These are phyloP conservation scores for Candida ponderosae DNA, from an alignment of 805 yeast species.

Conservation along the genomic window DNA sequence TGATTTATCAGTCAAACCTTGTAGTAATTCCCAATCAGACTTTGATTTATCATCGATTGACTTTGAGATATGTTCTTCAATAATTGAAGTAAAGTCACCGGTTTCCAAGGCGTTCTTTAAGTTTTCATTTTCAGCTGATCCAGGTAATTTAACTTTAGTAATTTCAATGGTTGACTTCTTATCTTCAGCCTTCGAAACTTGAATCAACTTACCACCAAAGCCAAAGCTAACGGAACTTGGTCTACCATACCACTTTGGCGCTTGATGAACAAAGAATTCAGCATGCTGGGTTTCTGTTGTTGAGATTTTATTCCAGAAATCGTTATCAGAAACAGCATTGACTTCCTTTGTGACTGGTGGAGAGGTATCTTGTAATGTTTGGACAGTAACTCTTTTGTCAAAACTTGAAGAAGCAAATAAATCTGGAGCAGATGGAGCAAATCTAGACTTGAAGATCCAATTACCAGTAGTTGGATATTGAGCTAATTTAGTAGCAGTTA, in stretches of 20 bases:
- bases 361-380: slow-evolving; percentile 81
- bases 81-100: slow-evolving; percentile 44
- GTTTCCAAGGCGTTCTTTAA: slow-evolving; percentile 51
- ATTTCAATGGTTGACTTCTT: slow-evolving; percentile 35
- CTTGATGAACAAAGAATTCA: slow-evolving; percentile 60
- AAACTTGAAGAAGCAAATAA: slow-evolving; percentile 82
- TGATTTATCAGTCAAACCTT: slow-evolving; percentile 45
- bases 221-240: slow-evolving; percentile 79
- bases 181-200: slow-evolving; percentile 34
- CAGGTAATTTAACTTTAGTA: slow-evolving; percentile 28
- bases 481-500: slow-evolving; percentile 62
- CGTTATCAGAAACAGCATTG: slow-evolving; percentile 49
- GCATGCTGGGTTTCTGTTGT: slow-evolving; percentile 68
- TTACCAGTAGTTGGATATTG: slow-evolving; percentile 88
- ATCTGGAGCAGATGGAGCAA: slow-evolving; percentile 86
- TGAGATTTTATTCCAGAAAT: slow-evolving; percentile 79
- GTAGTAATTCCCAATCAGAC: slow-evolving; percentile 61
- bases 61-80: slow-evolving; percentile 42
- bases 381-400: slow-evolving; percentile 75
- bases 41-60: slow-evolving; percentile 32
- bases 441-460: slow-evolving; percentile 87
- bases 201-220: slow-evolving; percentile 84
- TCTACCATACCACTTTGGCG: slow-evolving; percentile 83
- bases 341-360: slow-evolving; percentile 42
- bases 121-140: slow-evolving; percentile 27